These are phyloP conservation scores for Chytriomyces hyalinus DNA, from an alignment of 192 early-diverging fungal species.

Conservation along the genomic window DNA sequence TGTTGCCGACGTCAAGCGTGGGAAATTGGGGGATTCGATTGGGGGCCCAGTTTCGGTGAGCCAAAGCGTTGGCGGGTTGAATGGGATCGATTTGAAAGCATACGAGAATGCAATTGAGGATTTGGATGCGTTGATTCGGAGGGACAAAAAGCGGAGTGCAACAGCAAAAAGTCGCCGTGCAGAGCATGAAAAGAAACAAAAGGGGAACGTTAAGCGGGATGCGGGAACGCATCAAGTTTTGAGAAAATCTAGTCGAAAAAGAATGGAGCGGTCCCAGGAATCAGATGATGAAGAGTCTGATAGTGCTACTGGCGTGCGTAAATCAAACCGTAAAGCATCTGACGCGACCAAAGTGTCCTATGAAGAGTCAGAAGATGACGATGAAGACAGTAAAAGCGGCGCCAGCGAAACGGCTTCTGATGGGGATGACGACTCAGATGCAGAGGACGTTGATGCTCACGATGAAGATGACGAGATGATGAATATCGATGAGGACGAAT, in stretches of 20 bases:
- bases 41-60: not conserved
- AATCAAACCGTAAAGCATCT: not conserved
- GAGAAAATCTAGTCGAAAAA: no score
- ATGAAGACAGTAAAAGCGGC: conserved; percentile 3
- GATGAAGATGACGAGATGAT: not conserved
- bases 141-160: not conserved
- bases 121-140: not conserved
- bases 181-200: not conserved
- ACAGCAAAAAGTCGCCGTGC: not conserved
- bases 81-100: not conserved
- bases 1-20: not conserved
- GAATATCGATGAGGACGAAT: not conserved
- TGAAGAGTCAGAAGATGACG: not conserved
- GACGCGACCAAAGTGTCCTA: not conserved
- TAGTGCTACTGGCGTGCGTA: not conserved
- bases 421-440: not conserved
- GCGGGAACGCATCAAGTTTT: no score
- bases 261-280: no score
- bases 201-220: not conserved
- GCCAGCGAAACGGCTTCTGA: not conserved
- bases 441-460: conserved; percentile 3
- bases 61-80: no score
- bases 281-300: not conserved
- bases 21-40: not conserved
- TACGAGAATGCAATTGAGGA: conserved; percentile 2